phyloP scores from a whole-genome alignment of 78 protist species.

The Isochrysis galbana region DNA sequence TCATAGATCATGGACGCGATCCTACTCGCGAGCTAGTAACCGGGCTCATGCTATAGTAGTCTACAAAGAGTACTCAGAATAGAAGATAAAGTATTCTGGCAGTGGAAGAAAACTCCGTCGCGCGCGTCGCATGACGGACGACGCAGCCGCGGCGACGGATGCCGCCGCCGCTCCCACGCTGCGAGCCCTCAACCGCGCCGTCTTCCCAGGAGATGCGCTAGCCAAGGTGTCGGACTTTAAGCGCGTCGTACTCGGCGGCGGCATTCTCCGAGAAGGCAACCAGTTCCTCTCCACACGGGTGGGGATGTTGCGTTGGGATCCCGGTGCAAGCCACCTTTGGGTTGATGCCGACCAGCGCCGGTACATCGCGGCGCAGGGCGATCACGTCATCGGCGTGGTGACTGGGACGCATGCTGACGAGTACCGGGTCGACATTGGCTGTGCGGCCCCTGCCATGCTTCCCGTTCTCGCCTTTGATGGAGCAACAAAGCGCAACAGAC shows the following conservation, averaged over 20 bases:
- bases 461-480: constrained; percentile 76
- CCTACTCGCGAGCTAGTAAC: too few relatives aligned
- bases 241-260: constrained; percentile 44
- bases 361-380: constrained; percentile 75
- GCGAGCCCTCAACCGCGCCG: background rate
- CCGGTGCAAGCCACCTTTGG: constrained; percentile 48
- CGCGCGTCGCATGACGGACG: too few relatives aligned
- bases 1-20: too few relatives aligned
- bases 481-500: constrained; percentile 74
- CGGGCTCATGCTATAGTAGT: too few relatives aligned
- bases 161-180: background rate
- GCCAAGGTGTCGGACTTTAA: background rate
- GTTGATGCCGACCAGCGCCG: constrained; percentile 62
- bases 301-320: constrained; percentile 60
- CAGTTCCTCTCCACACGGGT: constrained; percentile 46
- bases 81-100: too few relatives aligned
- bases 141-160: too few relatives aligned
- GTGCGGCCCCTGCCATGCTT: constrained; percentile 53
- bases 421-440: constrained; percentile 70
- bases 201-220: background rate
- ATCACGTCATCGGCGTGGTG: constrained; percentile 70
- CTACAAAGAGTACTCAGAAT: too few relatives aligned
- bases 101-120: too few relatives aligned
- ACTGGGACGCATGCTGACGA: constrained; percentile 48
- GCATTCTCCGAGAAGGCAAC: constrained; percentile 47